Conservation (phyloP, 805 yeast genomes). For the Starmerella davenportii region DNA sequence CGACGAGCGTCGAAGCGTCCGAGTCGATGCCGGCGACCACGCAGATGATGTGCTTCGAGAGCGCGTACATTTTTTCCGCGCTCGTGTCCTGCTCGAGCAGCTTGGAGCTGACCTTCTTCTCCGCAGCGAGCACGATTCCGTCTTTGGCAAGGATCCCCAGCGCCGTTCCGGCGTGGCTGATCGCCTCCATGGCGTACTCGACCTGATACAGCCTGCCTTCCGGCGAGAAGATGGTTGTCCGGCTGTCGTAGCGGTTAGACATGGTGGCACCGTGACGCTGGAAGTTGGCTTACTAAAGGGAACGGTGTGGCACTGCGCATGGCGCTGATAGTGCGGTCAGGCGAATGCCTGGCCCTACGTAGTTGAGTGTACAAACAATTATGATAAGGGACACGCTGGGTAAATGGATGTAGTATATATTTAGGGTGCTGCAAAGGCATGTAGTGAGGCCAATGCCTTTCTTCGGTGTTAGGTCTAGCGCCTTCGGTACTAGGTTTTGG, state of each 20-base stretch:
- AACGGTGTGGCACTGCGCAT: background rate
- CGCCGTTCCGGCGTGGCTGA: slow-evolving; percentile 68
- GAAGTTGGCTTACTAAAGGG: background rate
- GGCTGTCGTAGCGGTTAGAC: slow-evolving; percentile 95
- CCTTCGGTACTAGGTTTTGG: too few relatives aligned
- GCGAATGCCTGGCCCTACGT: background rate
- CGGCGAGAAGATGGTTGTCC: slow-evolving; percentile 97
- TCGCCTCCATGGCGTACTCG: slow-evolving; percentile 89
- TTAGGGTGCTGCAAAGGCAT: too few relatives aligned
- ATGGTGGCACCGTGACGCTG: slow-evolving; percentile 8
- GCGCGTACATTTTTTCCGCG: slow-evolving; percentile 76
- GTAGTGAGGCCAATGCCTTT: too few relatives aligned
- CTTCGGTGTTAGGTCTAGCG: too few relatives aligned
- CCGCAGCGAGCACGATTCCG: slow-evolving; percentile 93
- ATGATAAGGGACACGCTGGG: too few relatives aligned
- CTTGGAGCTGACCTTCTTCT: slow-evolving; percentile 83
- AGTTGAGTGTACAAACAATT: too few relatives aligned
- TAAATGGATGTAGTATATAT: too few relatives aligned
- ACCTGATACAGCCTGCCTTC: slow-evolving; percentile 95
- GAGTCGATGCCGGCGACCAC: slow-evolving; percentile 98
- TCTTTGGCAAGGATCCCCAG: slow-evolving; percentile 58
- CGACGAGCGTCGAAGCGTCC: slow-evolving; percentile 81
- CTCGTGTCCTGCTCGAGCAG: slow-evolving; percentile 83
- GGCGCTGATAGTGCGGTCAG: background rate
- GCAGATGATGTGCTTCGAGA: slow-evolving; percentile 55